phyloP scores from a whole-genome alignment of 495 filamentous ascomycete genomes.

The Pseudomonodictys pantanalensis region DNA sequence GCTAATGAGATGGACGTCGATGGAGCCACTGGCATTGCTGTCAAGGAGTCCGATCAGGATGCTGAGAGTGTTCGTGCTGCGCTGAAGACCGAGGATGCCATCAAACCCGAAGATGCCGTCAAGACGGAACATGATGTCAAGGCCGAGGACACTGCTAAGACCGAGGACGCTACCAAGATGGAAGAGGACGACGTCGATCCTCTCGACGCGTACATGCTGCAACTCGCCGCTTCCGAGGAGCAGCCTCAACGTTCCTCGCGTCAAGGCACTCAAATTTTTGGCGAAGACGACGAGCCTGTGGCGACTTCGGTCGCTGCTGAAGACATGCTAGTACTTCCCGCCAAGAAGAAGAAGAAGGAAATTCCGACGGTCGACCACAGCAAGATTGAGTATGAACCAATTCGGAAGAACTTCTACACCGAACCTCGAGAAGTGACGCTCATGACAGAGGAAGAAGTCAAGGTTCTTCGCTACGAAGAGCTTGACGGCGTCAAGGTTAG shows the following conservation, averaged over 20 bases:
- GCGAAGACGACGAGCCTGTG: constrained; percentile 72
- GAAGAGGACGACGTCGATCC: constrained; percentile 76
- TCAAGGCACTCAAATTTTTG: too few species aligned
- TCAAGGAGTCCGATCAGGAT: too few species aligned
- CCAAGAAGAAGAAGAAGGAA: constrained; percentile 97
- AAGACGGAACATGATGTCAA: too few species aligned
- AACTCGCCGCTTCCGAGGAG: constrained; percentile 53
- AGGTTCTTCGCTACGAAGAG: constrained; percentile 76
- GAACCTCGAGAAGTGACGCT: constrained; percentile 80
- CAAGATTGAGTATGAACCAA: constrained; percentile 79
- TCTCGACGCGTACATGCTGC: constrained; percentile 93
- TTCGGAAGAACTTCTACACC: constrained; percentile 90
- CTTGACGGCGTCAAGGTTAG: constrained; percentile 92
- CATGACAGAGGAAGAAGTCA: constrained; percentile 82
- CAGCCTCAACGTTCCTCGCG: too few species aligned
- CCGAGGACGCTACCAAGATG: too few species aligned
- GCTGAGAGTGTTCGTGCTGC: too few species aligned
- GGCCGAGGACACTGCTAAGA: too few species aligned
- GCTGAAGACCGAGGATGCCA: too few species aligned
- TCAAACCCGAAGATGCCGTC: too few species aligned
- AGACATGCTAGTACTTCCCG: constrained; percentile 79
- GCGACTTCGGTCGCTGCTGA: constrained; percentile 70
- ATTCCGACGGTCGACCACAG: constrained; percentile 79
- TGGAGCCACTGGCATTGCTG: constrained; percentile 34
- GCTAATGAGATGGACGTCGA: constrained; percentile 46